A percentile compares a stretch with the other conserved stretches of the same genome.
These are phyloP conservation scores for Pseudofabraea citricarpa DNA, from an alignment of 2,329 filamentous ascomycete species.

Conservation along the genomic window DNA sequence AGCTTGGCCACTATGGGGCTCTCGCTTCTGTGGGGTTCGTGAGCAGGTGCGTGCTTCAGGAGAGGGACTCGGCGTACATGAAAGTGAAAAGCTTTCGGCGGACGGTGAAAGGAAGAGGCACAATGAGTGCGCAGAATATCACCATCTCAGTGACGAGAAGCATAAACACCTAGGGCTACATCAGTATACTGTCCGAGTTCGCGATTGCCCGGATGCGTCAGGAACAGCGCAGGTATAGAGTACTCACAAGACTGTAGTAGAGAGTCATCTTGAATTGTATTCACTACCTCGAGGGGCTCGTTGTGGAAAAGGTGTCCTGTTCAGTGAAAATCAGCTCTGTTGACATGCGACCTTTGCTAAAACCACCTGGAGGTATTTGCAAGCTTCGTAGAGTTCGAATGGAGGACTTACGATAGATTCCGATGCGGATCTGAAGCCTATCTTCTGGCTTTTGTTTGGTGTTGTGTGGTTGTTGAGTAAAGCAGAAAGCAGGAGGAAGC, in stretches of 20 bases:
- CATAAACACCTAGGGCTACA: conserved; percentile 65
- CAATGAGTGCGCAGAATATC: conserved; percentile 72
- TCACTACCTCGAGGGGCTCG: conserved; percentile 2
- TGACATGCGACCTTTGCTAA: no score
- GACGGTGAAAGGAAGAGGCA: conserved; percentile 79
- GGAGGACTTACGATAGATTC: no score
- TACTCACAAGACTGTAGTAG: conserved; percentile 44
- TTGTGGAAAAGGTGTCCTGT: conserved; percentile 17
- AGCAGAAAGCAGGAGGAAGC: no score
- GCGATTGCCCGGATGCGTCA: no score
- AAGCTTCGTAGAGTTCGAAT: no score
- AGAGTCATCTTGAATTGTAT: conserved; percentile 39
- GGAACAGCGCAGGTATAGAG: background rate
- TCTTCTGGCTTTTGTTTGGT: no score
- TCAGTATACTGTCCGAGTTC: no score
- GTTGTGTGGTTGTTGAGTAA: background rate
- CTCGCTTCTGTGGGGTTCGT: conserved; percentile 21
- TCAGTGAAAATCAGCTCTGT: conserved; percentile 12
- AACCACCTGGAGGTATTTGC: no score
- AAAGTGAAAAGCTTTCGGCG: conserved; percentile 47
- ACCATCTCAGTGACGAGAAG: conserved; percentile 80
- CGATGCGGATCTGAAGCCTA: no score
- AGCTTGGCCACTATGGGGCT: conserved; percentile 71
- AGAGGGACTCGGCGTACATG: conserved; percentile 68
- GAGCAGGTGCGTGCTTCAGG: conserved; percentile 6